These are phyloP conservation scores for Exophiala mesophila DNA, from an alignment of 2,329 filamentous ascomycete species.

Conservation along the genomic window DNA sequence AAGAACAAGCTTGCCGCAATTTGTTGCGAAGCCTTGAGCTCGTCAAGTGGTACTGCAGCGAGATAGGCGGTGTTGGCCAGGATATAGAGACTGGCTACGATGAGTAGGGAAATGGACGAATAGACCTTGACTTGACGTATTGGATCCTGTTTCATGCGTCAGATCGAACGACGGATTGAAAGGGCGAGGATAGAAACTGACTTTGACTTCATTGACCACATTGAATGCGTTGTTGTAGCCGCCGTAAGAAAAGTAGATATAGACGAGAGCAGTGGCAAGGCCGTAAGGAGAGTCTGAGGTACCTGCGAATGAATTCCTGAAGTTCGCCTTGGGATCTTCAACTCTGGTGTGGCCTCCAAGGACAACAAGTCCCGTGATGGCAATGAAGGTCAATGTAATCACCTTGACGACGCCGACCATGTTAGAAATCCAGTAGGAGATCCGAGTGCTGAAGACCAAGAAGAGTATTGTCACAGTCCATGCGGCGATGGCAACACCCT, in stretches of 20 bases:
- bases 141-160: constrained; percentile 42
- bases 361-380: constrained; percentile 58
- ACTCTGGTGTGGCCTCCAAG: constrained; percentile 51
- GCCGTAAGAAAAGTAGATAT: constrained; percentile 54
- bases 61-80: constrained; percentile 60
- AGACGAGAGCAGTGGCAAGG: constrained; percentile 55
- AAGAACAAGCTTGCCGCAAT: constrained; percentile 58
- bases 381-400: constrained; percentile 56
- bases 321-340: constrained; percentile 50
- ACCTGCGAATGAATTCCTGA: constrained; percentile 51
- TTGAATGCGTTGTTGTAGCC: constrained; percentile 59
- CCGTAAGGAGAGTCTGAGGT: constrained; percentile 43
- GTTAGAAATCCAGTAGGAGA: constrained; percentile 53
- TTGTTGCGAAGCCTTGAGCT: constrained; percentile 48
- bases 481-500: constrained; percentile 60
- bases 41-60: constrained; percentile 50
- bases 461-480: constrained; percentile 54
- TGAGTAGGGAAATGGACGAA: constrained; percentile 46
- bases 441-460: constrained; percentile 52
- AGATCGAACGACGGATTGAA: too few relatives aligned
- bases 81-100: constrained; percentile 53
- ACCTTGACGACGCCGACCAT: constrained; percentile 56
- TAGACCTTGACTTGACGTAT: constrained; percentile 50
- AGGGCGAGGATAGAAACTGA: neutral
- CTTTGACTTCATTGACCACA: constrained; percentile 57